Percentiles rank a stretch among this genome's conserved stretches.
These are phyloP conservation scores for Oryza punctata DNA, from an alignment of 176 grass and related monocot species.

Conservation along the genomic window DNA sequence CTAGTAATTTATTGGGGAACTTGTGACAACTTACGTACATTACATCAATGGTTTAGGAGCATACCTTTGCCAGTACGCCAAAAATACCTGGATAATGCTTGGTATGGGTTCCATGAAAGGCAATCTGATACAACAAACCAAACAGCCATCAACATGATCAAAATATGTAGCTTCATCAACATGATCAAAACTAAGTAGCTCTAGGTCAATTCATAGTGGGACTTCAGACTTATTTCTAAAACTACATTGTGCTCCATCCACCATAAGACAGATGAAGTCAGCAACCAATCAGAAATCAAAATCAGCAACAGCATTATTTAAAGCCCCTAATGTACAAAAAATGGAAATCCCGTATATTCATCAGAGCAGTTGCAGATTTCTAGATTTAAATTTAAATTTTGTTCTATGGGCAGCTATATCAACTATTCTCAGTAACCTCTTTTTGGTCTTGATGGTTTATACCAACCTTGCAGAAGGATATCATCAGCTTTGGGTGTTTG, in stretches of 20 bases:
- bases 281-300: conserved; percentile 25
- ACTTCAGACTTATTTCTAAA: background rate
- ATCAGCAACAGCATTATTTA: conserved; percentile 9
- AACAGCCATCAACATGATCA: background rate
- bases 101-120: conserved; percentile 60
- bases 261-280: conserved; percentile 8
- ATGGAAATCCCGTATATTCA: too few relatives aligned
- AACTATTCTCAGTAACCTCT: background rate
- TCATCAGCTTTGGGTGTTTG: background rate
- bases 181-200: background rate
- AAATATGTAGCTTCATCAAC: conserved; percentile 6
- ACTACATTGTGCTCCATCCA: conserved; percentile 17
- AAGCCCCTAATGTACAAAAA: conserved; percentile 1
- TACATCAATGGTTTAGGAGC: conserved; percentile 41
- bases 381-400: background rate
- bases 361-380: background rate
- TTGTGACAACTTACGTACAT: conserved; percentile 28
- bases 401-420: background rate
- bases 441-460: background rate
- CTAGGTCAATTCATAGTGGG: conserved; percentile 8
- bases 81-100: conserved; percentile 66
- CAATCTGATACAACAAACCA: conserved; percentile 59
- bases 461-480: background rate
- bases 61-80: conserved; percentile 72
- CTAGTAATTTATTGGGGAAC: conserved; percentile 23